A percentile compares a stretch with the other conserved stretches of the same genome.
These are phyloP conservation scores for Novymonas esmeraldas DNA, from an alignment of 208 protist species.

Conservation along the genomic window DNA sequence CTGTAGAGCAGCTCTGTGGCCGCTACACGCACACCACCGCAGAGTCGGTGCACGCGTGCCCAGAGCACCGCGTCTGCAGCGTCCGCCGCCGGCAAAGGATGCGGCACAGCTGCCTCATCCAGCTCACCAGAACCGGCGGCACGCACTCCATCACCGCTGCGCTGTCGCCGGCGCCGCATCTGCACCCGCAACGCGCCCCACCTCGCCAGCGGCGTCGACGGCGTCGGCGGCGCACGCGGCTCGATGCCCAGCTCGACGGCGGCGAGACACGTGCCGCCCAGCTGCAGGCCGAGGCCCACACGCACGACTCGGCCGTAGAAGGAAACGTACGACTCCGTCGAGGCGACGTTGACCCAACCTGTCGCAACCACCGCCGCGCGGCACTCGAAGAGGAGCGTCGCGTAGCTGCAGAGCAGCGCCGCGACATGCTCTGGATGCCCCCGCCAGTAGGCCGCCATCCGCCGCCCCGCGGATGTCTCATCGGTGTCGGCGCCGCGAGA, in stretches of 20 bases:
- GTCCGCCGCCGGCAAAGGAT: background rate
- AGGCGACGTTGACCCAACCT: background rate
- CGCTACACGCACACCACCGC: slow-evolving; percentile 17
- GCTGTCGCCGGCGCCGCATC: slow-evolving; percentile 1
- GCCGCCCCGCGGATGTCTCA: too few species aligned
- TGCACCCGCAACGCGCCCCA: slow-evolving; percentile 5
- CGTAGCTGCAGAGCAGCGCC: slow-evolving; percentile 6
- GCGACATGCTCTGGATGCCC: slow-evolving; percentile 1
- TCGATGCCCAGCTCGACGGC: slow-evolving; percentile 23
- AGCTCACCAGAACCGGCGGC: too few species aligned
- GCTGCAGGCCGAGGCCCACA: slow-evolving; percentile 19
- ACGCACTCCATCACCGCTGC: background rate
- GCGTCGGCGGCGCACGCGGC: slow-evolving; percentile 12
- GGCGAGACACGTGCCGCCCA: slow-evolving; percentile 10
- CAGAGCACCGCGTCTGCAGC: slow-evolving; percentile 1
- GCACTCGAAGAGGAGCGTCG: slow-evolving; percentile 6
- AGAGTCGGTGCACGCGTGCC: slow-evolving; percentile 18
- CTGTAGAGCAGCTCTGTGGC: slow-evolving; percentile 25
- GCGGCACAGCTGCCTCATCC: background rate
- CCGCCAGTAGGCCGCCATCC: slow-evolving; percentile 3
- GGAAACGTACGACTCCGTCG: slow-evolving; percentile 1
- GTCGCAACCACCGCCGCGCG: background rate
- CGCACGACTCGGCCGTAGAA: slow-evolving; percentile 24
- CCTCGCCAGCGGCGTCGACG: slow-evolving; percentile 16
- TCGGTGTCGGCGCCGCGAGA: too few species aligned